Base-by-base conservation (phyloP, 1,284 basidiomycete genomes). In the Schizopora paradoxa region DNA sequence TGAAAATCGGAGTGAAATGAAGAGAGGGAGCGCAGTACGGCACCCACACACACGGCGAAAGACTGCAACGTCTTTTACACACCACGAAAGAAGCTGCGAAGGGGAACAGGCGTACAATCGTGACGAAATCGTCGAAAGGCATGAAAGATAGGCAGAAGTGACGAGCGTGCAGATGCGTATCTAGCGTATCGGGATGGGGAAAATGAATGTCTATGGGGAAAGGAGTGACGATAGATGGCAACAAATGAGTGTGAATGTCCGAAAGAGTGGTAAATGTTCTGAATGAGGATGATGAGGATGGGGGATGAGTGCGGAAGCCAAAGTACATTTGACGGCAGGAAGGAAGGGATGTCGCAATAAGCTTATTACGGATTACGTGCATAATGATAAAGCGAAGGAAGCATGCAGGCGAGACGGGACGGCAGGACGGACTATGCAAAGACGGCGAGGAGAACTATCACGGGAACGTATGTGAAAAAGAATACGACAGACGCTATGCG, bases 401-500 rank as follows among this genome's bases (percentile, higher is more conserved):
- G 31, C n/a, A 6, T 32, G 31, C n/a, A 35, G 25, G 37, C 6
- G 3, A 25, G 16, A 10, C 3, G 37, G 21, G 18, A 23, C 10
- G 19, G 37, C 7, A 21, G 26, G 3, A 14, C 21, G 6, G 19
- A 23, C 33, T 44, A 44, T 32, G 22, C 78, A 59, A 82, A 84
- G 54, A 86, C 66, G 55, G 78, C 79, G 54, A 86, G 68, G 52
- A 82, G 75, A 53, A 85, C 64, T 60, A 87, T 78, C 62, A 87
- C 86, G 11, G 84, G 84, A 51, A 86, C 66, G 62, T 87, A 87
- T n/a, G 84, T 85, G 60, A 86, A 57, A 39, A 86, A 54, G 29
- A 83, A 83, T 29, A 85, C 61, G 34, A 60, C 67, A 22, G 76
- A 67, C 80, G 86, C 80, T 51, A 86, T 62, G 35, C 85, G 80